Base-by-base conservation (phyloP, 257 asterid genomes). In the Solanum ossicruentum region DNA sequence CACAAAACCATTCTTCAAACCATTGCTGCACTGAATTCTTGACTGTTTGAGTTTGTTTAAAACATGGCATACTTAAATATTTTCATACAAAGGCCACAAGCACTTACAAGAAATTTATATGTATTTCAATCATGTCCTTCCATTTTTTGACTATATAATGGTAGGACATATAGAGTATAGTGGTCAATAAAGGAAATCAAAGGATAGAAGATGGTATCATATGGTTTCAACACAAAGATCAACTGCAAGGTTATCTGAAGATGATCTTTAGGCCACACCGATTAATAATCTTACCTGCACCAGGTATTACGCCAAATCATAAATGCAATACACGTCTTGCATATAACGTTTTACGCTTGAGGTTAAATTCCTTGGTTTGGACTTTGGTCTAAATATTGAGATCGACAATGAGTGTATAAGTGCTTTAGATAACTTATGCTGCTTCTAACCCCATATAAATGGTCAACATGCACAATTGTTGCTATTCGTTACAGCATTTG, bases 1-100 rank as follows among this genome's bases (percentile, higher is more conserved):
- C 98, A 95, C 83, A 90, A 92, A 87, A 95, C 98, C 66, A 89
- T 95, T 57, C 87, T 95, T 84, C 97, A 93, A 87, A 89, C 90
- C 26, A 80, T 95, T 67, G 65, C 91, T 72, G 91, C 87, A 86
- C 90, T 92, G 69, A 85, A 81, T 86, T 89, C 92, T 85, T 92
- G 39, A 89, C 26, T 23, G 3, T 16, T 41, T 17, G 57, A 61
- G 58, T 15, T 60, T 43, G 58, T 81, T 49, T 26, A 43, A 20
- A 71, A 71, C 61, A 49, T 75, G 61, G 10, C 63, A 77, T 51
- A 52, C 47, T 51, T 3, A 52, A 51, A 51, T 77, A 63, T 77
- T 17, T 75, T 75, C 60, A 75, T 75, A 21, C 21, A 49, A 47
- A 47, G 61, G 60, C 5, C 58, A 75, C 47, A 77, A 77, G 60